These are phyloP conservation scores for Polymyxa betae DNA, from an alignment of 208 protist species.

Conservation along the genomic window DNA sequence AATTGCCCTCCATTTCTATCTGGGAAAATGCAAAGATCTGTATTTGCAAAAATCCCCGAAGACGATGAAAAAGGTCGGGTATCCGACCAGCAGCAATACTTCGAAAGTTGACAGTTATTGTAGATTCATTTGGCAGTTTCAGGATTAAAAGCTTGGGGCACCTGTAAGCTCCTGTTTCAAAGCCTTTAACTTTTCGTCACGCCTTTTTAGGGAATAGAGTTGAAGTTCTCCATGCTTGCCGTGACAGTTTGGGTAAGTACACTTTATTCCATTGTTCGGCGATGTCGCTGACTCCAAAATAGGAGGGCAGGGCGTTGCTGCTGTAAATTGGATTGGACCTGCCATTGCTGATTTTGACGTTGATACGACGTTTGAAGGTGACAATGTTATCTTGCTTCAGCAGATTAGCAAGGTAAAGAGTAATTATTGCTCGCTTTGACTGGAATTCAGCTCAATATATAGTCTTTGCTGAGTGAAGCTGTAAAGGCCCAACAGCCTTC, in stretches of 20 bases:
- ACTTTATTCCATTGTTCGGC: neutral
- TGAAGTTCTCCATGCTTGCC: constrained; percentile 18
- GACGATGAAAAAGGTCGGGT: constrained; percentile 16
- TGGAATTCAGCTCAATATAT: too few species aligned
- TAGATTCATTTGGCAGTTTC: constrained; percentile 37
- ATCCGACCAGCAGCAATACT: neutral
- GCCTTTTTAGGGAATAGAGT: constrained; percentile 4
- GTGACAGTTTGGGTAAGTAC: neutral
- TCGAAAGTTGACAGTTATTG: neutral
- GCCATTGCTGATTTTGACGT: constrained; percentile 54
- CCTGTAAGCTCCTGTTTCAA: neutral
- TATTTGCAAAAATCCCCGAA: neutral
- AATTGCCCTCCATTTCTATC: neutral
- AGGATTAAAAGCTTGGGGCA: constrained; percentile 9
- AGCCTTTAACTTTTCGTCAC: neutral
- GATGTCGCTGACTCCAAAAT: neutral
- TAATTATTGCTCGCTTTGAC: too few species aligned
- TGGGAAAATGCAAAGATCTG: constrained; percentile 35
- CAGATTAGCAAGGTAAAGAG: constrained; percentile 54
- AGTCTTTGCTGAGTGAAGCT: neutral
- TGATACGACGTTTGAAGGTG: constrained; percentile 50
- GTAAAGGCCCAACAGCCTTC: neutral
- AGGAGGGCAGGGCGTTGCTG: constrained; percentile 33
- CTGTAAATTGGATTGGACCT: constrained; percentile 30
- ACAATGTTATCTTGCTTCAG: constrained; percentile 31